Conservation (phyloP, 495 filamentous ascomycete species). For the Viridothelium virens region DNA sequence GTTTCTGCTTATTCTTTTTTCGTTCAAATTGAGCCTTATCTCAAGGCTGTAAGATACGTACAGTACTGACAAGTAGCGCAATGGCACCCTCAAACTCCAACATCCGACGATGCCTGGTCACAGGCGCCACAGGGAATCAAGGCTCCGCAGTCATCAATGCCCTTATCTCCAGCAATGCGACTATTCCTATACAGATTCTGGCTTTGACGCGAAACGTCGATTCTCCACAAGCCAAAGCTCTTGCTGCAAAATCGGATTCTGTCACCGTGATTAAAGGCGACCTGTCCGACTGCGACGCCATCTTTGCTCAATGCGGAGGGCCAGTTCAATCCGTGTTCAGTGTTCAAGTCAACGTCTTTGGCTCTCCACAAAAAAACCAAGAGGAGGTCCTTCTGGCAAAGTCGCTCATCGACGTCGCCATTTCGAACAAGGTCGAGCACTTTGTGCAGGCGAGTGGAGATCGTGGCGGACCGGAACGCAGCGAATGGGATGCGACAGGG, state of each 20-base stretch:
- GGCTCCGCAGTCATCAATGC: slow-evolving; percentile 33
- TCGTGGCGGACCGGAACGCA: slow-evolving; percentile 21
- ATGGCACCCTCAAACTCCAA: not conserved
- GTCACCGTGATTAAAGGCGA: slow-evolving; percentile 35
- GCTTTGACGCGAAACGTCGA: slow-evolving; percentile 34
- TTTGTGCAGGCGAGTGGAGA: slow-evolving; percentile 25
- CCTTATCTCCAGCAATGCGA: slow-evolving; percentile 23
- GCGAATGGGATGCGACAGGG: slow-evolving; percentile 19
- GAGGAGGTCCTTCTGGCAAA: slow-evolving; percentile 13
- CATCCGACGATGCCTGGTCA: slow-evolving; percentile 27
- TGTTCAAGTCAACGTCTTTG: slow-evolving; percentile 12
- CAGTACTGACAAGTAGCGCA: not conserved
- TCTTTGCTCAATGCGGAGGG: slow-evolving; percentile 27
- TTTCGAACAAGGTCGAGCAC: slow-evolving; percentile 22
- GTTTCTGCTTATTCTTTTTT: too few species aligned
- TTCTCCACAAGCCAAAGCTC: slow-evolving; percentile 20
- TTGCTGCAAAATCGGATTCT: slow-evolving; percentile 19
- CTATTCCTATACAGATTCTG: slow-evolving; percentile 28
- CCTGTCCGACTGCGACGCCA: slow-evolving; percentile 25
- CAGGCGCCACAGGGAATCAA: slow-evolving; percentile 40
- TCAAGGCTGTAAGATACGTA: too few species aligned
- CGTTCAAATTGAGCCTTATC: not conserved
- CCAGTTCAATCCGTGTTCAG: slow-evolving; percentile 21
- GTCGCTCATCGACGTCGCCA: slow-evolving; percentile 19
- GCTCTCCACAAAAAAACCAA: not conserved